Percentiles rank a stretch among this genome's conserved stretches.
Evolutionary conservation across 2,329 filamentous ascomycete genomes (phyloP).

Genomic region (Fusarium chlamydosporum): DNA sequence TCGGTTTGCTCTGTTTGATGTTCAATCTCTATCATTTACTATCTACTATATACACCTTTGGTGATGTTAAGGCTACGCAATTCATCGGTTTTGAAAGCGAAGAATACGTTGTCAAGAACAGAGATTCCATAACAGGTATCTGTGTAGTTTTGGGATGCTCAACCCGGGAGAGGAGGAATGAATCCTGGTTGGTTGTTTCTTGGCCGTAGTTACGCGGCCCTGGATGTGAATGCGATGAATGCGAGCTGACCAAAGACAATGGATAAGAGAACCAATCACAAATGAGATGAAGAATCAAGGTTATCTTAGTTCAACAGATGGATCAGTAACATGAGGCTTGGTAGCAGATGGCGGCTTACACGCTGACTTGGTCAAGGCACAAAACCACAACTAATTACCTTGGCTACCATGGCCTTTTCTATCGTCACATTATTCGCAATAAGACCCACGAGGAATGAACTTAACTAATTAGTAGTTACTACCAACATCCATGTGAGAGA

Average conservation of each 20-base stretch:
- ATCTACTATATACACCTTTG: conserved; percentile 21
- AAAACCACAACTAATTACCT: background rate
- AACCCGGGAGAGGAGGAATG: background rate
- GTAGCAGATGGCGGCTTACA: background rate
- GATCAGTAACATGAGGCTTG: background rate
- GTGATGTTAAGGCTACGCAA: conserved; percentile 22
- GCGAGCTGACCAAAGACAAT: conserved; percentile 29
- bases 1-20: background rate
- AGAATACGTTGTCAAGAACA: conserved; percentile 17
- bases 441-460: background rate
- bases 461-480: background rate
- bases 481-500: background rate
- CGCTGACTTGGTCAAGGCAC: background rate
- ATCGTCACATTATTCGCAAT: background rate
- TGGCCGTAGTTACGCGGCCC: conserved; percentile 3
- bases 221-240: conserved; percentile 35
- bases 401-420: background rate
- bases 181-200: conserved; percentile 17
- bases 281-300: background rate
- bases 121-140: background rate
- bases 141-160: background rate
- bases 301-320: background rate
- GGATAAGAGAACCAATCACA: conserved; percentile 37
- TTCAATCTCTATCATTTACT: background rate
- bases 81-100: conserved; percentile 39